These are phyloP conservation scores for Salpingoeca rosetta DNA, from an alignment of 78 protist genomes.

Conservation along the genomic window DNA sequence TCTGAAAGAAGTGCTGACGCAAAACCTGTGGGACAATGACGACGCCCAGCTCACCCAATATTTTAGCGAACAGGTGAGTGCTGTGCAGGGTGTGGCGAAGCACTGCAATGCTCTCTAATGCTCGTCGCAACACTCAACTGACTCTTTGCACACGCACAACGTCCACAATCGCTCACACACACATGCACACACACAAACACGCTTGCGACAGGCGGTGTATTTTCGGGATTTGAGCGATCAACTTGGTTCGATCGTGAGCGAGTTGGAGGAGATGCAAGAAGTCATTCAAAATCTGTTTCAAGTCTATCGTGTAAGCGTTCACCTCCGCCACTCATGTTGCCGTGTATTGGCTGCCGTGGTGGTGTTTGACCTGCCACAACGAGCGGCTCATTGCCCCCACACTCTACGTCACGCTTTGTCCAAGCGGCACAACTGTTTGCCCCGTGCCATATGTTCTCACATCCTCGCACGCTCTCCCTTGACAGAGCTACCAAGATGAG, in stretches of 20 bases:
- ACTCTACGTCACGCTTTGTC: background rate
- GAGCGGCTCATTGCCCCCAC: background rate
- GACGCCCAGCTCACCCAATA: background rate
- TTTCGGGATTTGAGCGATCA: background rate
- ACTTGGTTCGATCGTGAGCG: background rate
- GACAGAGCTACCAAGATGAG: background rate
- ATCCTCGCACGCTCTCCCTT: background rate
- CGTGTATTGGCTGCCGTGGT: background rate
- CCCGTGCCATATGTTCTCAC: no score
- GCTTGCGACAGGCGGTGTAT: background rate
- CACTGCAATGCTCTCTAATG: no score
- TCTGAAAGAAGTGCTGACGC: background rate
- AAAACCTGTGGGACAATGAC: background rate
- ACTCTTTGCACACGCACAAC: background rate
- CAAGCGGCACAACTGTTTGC: no score
- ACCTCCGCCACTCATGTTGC: background rate
- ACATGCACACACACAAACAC: background rate
- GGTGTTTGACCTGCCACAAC: no score
- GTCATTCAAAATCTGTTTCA: background rate
- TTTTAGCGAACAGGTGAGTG: background rate
- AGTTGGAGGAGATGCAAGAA: background rate
- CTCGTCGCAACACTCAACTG: no score
- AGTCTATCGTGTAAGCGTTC: background rate
- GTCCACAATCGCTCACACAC: background rate
- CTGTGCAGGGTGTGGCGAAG: no score